phyloP scores from a whole-genome alignment of 2,329 filamentous ascomycete species.

The Botrytis cinerea region DNA sequence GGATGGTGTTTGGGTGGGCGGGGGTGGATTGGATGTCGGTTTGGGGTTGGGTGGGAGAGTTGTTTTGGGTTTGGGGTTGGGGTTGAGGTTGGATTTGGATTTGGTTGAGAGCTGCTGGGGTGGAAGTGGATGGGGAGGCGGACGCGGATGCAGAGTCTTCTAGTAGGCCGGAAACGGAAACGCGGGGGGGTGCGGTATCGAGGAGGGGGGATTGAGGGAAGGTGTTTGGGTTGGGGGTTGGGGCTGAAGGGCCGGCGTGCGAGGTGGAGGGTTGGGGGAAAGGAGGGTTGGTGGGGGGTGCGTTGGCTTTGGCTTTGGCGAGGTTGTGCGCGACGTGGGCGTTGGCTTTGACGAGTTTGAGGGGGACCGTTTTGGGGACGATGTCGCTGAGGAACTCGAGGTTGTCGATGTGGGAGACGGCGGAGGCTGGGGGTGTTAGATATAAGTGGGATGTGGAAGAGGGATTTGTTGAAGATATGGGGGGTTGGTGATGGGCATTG shows the following conservation, averaged over 20 bases:
- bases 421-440: conserved; percentile 61
- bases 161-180: conserved; percentile 17
- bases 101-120: not conserved
- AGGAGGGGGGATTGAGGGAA: not conserved
- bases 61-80: not conserved
- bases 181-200: conserved; percentile 4
- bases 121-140: not conserved
- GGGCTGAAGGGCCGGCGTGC: not conserved
- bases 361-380: conserved; percentile 82
- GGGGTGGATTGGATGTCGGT: not conserved
- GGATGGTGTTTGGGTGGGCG: not conserved
- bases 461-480: not conserved
- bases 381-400: conserved; percentile 93
- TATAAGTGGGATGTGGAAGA: too few species aligned
- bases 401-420: conserved; percentile 85
- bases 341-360: conserved; percentile 75
- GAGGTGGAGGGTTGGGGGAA: not conserved
- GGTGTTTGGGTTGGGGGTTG: not conserved
- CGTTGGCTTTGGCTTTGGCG: not conserved
- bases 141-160: conserved; percentile 8
- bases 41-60: not conserved
- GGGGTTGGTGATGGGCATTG: conserved; percentile 20
- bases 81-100: not conserved
- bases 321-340: conserved; percentile 43
- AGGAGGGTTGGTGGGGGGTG: not conserved